Conservation (phyloP, 768 basidiomycete species). For the Sutorius australiensis region DNA sequence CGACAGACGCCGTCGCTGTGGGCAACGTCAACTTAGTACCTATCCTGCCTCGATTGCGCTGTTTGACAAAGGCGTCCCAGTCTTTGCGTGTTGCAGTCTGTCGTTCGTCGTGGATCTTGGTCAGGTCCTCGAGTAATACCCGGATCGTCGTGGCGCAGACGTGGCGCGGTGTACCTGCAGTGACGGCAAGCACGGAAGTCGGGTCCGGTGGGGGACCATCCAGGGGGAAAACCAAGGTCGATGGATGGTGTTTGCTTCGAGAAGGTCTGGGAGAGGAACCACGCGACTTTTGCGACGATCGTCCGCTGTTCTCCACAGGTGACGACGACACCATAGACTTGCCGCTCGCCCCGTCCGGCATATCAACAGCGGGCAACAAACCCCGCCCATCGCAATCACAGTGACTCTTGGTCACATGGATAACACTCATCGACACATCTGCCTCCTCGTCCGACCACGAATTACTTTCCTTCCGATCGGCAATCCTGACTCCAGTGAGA, state of each 20-base stretch:
- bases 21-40: slow-evolving; percentile 21
- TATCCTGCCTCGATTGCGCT: slow-evolving; percentile 49
- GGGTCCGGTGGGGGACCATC: slow-evolving; percentile 19
- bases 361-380: background rate
- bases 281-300: slow-evolving; percentile 32
- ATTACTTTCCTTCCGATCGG: slow-evolving; percentile 76
- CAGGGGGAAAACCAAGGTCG: slow-evolving; percentile 35
- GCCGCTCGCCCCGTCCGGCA: slow-evolving; percentile 9
- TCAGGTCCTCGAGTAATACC: slow-evolving; percentile 69
- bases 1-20: slow-evolving; percentile 22
- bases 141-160: slow-evolving; percentile 74
- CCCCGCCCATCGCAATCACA: slow-evolving; percentile 41
- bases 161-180: slow-evolving; percentile 63
- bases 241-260: slow-evolving; percentile 42
- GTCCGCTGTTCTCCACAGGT: slow-evolving; percentile 16
- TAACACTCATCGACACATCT: slow-evolving; percentile 28
- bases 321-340: slow-evolving; percentile 12
- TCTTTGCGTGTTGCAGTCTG: slow-evolving; percentile 67
- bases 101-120: slow-evolving; percentile 75
- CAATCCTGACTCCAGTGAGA: slow-evolving; percentile 82
- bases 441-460: slow-evolving; percentile 70
- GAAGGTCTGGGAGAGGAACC: slow-evolving; percentile 48
- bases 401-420: slow-evolving; percentile 38
- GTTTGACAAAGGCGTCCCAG: slow-evolving; percentile 87
- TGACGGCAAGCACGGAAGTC: slow-evolving; percentile 58